Evolutionary conservation across 371 early-diverging fungal genomes (phyloP).

Genomic region (Mortierella sp.): DNA sequence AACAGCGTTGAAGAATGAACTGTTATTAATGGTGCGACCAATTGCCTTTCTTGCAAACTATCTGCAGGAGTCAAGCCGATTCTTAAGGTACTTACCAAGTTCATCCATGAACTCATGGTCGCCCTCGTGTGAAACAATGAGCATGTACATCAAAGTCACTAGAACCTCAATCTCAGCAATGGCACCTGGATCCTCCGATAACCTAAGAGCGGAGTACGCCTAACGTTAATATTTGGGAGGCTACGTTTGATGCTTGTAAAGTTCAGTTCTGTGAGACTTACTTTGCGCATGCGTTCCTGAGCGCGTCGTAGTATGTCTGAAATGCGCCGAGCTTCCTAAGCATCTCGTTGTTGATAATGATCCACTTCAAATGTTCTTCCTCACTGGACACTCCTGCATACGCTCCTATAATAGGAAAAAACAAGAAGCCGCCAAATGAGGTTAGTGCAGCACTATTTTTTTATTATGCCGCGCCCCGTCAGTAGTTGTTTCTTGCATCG

Average conservation of each 20-base stretch:
- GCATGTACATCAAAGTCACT: conserved; percentile 50
- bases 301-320: conserved; percentile 49
- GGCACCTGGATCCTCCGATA: conserved; percentile 35
- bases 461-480: background rate
- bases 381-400: conserved; percentile 41
- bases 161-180: conserved; percentile 43
- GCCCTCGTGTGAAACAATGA: conserved; percentile 47
- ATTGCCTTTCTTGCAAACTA: background rate
- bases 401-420: conserved; percentile 24
- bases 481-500: background rate
- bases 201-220: conserved; percentile 8
- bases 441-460: background rate
- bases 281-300: conserved; percentile 54
- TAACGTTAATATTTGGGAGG: background rate
- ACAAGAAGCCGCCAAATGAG: background rate
- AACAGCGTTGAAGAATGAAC: background rate
- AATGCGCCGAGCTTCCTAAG: conserved; percentile 43
- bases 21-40: background rate
- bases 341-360: conserved; percentile 64
- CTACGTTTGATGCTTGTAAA: background rate
- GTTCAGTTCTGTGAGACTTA: conserved; percentile 7
- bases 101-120: conserved; percentile 49
- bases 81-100: conserved; percentile 20
- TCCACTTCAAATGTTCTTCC: conserved; percentile 62
- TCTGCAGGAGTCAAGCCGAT: background rate